These are phyloP conservation scores for Macrotyloma uniflorum DNA, from an alignment of 306 rosid genomes.

Conservation along the genomic window DNA sequence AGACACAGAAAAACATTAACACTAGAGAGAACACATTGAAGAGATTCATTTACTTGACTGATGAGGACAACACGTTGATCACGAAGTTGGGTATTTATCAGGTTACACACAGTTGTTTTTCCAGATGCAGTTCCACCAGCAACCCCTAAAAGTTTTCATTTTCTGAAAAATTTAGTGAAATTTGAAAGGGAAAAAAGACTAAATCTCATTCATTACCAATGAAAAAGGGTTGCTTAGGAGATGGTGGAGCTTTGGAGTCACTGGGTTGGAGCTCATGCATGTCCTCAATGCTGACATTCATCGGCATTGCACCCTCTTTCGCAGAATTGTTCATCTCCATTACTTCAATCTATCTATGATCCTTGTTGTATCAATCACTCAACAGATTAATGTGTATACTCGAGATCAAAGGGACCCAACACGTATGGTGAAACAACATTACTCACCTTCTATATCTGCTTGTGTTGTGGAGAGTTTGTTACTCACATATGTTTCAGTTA, in stretches of 20 bases:
- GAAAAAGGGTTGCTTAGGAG: conserved; percentile 69
- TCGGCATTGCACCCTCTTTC: not conserved
- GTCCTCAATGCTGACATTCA: conserved; percentile 18
- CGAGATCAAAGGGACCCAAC: conserved; percentile 4
- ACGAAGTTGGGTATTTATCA: conserved; percentile 76
- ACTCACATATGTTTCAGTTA: not conserved
- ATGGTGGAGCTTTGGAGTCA: conserved; percentile 25
- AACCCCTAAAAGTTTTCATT: conserved; percentile 58
- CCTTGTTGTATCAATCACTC: not conserved
- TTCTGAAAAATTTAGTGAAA: not conserved
- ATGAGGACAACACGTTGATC: conserved; percentile 87
- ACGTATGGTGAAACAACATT: not conserved
- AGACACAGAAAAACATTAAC: not conserved
- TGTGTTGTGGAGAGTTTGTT: conserved; percentile 36
- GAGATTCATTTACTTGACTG: conserved; percentile 65
- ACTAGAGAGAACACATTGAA: not conserved
- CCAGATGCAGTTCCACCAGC: conserved; percentile 98
- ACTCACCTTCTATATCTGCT: conserved; percentile 24
- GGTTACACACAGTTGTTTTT: conserved; percentile 82
- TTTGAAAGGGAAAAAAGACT: not conserved
- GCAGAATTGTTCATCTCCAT: conserved; percentile 15
- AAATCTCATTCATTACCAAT: conserved; percentile 54
- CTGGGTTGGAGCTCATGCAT: conserved; percentile 11
- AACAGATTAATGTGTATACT: conserved; percentile 3
- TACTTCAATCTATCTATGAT: conserved; percentile 3